Evolutionary conservation across 768 basidiomycete species (phyloP), one percentile per base, ranked within the genome.

Genomic region (Multifurca ochricompacta): DNA sequence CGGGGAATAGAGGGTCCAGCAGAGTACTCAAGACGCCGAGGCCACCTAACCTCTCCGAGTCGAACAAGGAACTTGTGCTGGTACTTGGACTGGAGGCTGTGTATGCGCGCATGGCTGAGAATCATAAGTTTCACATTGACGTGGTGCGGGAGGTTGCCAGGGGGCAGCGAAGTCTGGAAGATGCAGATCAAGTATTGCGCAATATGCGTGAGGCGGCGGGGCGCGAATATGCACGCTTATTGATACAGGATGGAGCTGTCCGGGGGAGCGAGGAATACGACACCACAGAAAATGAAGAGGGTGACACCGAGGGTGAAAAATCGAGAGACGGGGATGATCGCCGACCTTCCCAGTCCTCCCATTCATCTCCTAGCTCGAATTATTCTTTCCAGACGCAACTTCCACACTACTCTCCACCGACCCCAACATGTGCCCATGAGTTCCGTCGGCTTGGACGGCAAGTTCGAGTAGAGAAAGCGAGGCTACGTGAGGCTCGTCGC

Each of bases 81-180:
- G 53, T 51, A 30, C 49, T 69, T 6, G 74, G 73, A 2, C 62
- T 73, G 13, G 60, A 63, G 6, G 54, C 63, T 40, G 60, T 69
- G 14, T 56, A 80, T 2, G 60, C 65, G 9, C 64, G 63, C 52
- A 76, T 82, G 67, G 70, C 75, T 0, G 60, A 66, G 18, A 75
- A 76, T 30, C 75, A 79, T 37, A 73, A 74, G 14, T 75, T 76
- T 54, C 65, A 63, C 11, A 62, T 71, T 40, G 66, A 69, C 3
- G 70, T 76, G 5, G 76, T 77, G 18, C 65, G 69, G 46, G 64
- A 64, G 13, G 67, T 78, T 27, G 77, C 71, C 56, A 32, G 62
- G 8, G 31, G 59, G 0, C 63, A 70, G 19, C 58, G 65, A 43
- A 72, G 67, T 53, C 60, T 81, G 16, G 53, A 63, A 13, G 64